Percentiles rank a stretch among this genome's conserved stretches.
Conservation (phyloP, 768 basidiomycete species). For the Sporobolomyces pararoseus region DNA sequence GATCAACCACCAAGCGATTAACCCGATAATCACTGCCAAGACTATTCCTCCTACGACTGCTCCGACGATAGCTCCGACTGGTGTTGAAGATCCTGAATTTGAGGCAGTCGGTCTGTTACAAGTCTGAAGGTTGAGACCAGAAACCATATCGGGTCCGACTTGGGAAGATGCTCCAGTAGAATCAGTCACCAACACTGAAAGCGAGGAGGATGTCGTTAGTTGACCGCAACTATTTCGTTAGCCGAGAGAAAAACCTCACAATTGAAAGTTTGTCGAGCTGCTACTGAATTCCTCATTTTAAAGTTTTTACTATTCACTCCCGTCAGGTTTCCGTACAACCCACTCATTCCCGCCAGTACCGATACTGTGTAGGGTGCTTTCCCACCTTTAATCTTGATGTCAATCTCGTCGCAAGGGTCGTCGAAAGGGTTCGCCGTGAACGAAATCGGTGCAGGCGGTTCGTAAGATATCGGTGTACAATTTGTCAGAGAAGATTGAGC, state of each 20-base stretch:
- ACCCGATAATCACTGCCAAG: slow-evolving; percentile 16
- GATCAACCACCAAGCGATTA: slow-evolving; percentile 29
- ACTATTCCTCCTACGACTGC: slow-evolving; percentile 30
- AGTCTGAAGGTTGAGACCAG: background rate
- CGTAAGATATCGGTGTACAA: background rate
- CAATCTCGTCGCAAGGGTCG: slow-evolving; percentile 27
- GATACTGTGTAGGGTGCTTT: slow-evolving; percentile 21
- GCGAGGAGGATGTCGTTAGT: no score
- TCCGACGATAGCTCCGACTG: slow-evolving; percentile 31
- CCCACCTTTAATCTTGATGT: slow-evolving; percentile 18
- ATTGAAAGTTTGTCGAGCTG: slow-evolving; percentile 25
- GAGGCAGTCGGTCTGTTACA: background rate
- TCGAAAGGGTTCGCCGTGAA: slow-evolving; percentile 9
- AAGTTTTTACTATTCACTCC: background rate
- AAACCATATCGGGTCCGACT: slow-evolving; percentile 4
- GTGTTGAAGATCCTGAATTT: background rate
- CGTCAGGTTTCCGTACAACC: slow-evolving; percentile 30
- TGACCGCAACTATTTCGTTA: no score
- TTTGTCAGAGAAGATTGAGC: background rate
- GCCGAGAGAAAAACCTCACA: slow-evolving; percentile 4
- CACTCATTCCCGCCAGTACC: slow-evolving; percentile 8
- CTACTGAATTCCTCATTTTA: slow-evolving; percentile 17
- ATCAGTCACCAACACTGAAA: slow-evolving; percentile 37
- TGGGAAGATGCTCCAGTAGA: background rate
- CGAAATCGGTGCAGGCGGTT: background rate